Conservation (phyloP, 257 asterid species). For the Jacaranda copaia region DNA sequence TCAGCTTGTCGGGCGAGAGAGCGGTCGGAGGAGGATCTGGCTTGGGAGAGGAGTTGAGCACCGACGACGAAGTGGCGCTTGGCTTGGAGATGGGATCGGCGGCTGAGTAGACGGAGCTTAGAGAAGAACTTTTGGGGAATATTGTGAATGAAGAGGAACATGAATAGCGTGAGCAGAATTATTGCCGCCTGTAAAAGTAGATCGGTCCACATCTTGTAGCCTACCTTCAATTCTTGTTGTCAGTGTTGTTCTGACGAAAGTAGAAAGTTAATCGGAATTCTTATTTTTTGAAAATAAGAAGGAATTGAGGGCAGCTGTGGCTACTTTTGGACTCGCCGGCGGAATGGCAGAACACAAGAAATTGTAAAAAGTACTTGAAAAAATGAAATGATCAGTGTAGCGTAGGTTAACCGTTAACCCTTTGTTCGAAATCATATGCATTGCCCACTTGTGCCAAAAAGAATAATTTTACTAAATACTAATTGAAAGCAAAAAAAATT, state of each 20-base stretch:
- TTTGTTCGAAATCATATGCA: too few species aligned
- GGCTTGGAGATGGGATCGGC: constrained; percentile 56
- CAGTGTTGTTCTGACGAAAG: neutral
- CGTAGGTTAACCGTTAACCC: too few species aligned
- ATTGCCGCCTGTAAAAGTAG: constrained; percentile 57
- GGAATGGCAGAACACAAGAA: too few species aligned
- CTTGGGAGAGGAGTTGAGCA: constrained; percentile 72
- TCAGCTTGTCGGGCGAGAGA: constrained; percentile 55
- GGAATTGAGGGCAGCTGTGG: too few species aligned
- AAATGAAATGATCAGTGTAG: too few species aligned
- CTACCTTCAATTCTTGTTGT: neutral
- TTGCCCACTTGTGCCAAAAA: too few species aligned
- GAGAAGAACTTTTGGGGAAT: constrained; percentile 64
- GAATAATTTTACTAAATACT: too few species aligned
- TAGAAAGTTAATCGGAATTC: neutral
- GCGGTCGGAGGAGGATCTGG: constrained; percentile 45
- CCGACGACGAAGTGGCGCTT: constrained; percentile 77
- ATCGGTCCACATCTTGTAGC: constrained; percentile 57
- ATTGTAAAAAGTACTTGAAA: too few species aligned
- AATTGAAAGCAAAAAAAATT: too few species aligned
- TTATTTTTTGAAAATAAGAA: too few species aligned
- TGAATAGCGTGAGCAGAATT: constrained; percentile 34
- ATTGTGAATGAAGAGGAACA: constrained; percentile 54
- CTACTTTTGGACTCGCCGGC: too few species aligned
- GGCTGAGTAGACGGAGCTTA: constrained; percentile 54